Evolutionary conservation across 1,139 yeast genomes (phyloP).

Genomic region (Kodamaea plutei): DNA sequence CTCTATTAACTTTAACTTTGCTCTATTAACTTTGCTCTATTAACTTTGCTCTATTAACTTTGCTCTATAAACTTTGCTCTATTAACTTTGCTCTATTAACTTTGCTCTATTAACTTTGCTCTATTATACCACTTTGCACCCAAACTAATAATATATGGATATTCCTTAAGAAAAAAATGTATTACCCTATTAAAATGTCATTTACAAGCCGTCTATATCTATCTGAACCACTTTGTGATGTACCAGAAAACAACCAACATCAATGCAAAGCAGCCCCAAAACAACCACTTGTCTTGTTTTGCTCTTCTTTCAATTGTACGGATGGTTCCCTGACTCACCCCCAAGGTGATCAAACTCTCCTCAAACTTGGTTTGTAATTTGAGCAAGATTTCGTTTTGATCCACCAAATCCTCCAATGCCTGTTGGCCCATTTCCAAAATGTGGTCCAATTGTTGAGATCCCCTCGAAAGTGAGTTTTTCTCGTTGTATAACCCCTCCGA

Average conservation of each 20-base stretch:
- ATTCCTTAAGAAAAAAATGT: background rate
- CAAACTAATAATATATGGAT: background rate
- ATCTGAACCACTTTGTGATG: constrained; percentile 60
- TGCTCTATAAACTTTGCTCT: too few species aligned
- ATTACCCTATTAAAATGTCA: constrained; percentile 1
- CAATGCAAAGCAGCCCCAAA: constrained; percentile 68
- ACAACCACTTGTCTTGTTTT: constrained; percentile 83
- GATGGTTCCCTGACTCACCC: constrained; percentile 84
- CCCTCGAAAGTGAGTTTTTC: constrained; percentile 58
- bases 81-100: too few species aligned
- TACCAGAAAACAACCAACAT: constrained; percentile 68
- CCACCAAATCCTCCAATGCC: constrained; percentile 81
- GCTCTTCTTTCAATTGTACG: constrained; percentile 78
- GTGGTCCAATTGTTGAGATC: constrained; percentile 81
- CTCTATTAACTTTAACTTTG: background rate
- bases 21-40: too few species aligned
- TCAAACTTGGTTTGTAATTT: constrained; percentile 63
- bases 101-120: too few species aligned
- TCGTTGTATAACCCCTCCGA: constrained; percentile 71
- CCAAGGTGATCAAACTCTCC: constrained; percentile 71
- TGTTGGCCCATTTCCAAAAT: constrained; percentile 85
- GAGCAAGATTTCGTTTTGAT: constrained; percentile 71
- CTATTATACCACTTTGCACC: background rate
- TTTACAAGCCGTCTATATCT: background rate
- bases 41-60: too few species aligned